Conservation (phyloP, 768 basidiomycete species). For the Plicaturopsis crispa region DNA sequence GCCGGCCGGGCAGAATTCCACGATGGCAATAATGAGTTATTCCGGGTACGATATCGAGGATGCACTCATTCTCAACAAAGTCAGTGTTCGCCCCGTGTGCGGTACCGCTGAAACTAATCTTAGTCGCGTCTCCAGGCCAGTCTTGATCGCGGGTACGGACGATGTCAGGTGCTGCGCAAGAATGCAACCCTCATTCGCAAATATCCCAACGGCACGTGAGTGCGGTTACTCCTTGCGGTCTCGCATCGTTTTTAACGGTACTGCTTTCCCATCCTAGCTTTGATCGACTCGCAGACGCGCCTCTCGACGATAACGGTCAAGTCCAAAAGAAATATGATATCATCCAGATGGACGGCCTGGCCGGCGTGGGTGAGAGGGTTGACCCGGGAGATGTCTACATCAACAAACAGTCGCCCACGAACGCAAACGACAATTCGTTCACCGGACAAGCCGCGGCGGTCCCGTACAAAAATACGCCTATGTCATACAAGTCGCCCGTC, state of each 20-base stretch:
- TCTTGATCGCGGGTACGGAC: conserved; percentile 93
- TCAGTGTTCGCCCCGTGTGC: no score
- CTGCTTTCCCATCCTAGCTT: conserved; percentile 37
- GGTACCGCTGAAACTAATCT: neutral
- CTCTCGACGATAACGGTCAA: conserved; percentile 74
- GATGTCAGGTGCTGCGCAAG: conserved; percentile 96
- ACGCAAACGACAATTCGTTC: conserved; percentile 88
- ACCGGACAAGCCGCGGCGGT: conserved; percentile 77
- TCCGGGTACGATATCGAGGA: conserved; percentile 99
- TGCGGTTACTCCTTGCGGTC: conserved; percentile 14
- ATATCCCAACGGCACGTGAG: conserved; percentile 95
- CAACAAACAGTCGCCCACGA: conserved; percentile 94
- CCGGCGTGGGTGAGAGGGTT: conserved; percentile 90
- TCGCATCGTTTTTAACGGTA: conserved; percentile 1
- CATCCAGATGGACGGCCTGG: conserved; percentile 87
- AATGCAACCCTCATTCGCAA: conserved; percentile 90
- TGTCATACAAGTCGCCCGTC: conserved; percentile 91
- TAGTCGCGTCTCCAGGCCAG: conserved; percentile 55
- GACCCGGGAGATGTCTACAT: conserved; percentile 92
- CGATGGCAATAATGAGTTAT: conserved; percentile 98
- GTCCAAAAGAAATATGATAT: conserved; percentile 82
- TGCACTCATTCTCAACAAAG: conserved; percentile 93
- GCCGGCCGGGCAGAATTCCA: conserved; percentile 97
- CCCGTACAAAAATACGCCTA: conserved; percentile 86
- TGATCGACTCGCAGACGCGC: conserved; percentile 92